phyloP scores from a whole-genome alignment of 164 flowering plant genomes.

The Kalanchoe fedtschenkoi region DNA sequence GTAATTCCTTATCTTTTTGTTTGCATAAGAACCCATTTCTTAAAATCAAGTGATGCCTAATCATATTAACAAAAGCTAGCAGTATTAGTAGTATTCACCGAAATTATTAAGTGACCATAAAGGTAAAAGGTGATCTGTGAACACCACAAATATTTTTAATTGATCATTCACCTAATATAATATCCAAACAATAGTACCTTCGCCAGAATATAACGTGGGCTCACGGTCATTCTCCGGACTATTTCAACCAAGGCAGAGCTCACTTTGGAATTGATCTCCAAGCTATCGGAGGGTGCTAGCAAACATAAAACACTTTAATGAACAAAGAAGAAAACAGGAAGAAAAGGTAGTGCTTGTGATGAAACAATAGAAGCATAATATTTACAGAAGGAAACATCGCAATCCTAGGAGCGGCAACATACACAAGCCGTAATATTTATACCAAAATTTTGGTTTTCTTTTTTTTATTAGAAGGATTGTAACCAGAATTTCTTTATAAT shows the following conservation, averaged over 20 bases:
- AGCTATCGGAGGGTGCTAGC: constrained; percentile 83
- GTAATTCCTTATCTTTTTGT: too few species aligned
- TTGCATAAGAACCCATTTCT: too few species aligned
- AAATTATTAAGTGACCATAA: neutral
- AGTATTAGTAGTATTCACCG: too few species aligned
- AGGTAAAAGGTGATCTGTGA: neutral
- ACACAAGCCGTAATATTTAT: too few species aligned
- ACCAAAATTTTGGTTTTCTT: too few species aligned
- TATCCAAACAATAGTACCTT: constrained; percentile 42
- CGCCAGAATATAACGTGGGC: constrained; percentile 94
- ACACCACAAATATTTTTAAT: neutral
- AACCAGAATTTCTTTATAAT: too few species aligned
- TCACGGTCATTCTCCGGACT: constrained; percentile 55
- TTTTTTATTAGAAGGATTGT: too few species aligned
- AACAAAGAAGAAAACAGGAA: too few species aligned
- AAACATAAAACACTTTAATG: constrained; percentile 12
- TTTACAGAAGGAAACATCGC: neutral
- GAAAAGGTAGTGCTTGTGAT: too few species aligned
- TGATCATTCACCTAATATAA: neutral
- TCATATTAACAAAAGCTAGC: too few species aligned
- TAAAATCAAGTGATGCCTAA: too few species aligned
- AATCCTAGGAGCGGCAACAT: too few species aligned
- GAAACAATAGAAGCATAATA: neutral
- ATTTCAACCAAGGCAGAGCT: constrained; percentile 96
- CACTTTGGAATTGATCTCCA: constrained; percentile 86